These are phyloP conservation scores for Tolypocladium sp. DNA, from an alignment of 2,329 filamentous ascomycete species.

Conservation along the genomic window DNA sequence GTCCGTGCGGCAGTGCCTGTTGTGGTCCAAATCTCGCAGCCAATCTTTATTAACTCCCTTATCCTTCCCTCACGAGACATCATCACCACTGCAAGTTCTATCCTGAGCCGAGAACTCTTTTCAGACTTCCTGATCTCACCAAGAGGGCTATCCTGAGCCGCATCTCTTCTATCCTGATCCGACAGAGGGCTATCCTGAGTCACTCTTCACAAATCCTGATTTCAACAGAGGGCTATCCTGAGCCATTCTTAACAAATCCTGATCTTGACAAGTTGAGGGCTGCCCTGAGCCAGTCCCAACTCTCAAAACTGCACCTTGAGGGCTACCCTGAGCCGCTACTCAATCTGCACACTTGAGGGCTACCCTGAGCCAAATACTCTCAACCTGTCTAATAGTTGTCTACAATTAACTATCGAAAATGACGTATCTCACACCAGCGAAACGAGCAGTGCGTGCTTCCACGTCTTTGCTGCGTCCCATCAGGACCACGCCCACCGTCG, in stretches of 20 bases:
- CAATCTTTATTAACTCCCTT: background rate
- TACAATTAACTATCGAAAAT: conserved; percentile 4
- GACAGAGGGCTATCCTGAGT: conserved; percentile 2
- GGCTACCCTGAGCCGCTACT: conserved; percentile 1
- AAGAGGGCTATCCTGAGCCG: conserved; percentile 1
- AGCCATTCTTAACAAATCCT: conserved; percentile 7
- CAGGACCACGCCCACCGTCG: background rate
- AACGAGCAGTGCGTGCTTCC: conserved; percentile 7
- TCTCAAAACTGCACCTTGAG: background rate
- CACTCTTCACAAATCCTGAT: conserved; percentile 4
- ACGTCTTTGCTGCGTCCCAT: conserved; percentile 5
- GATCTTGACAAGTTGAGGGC: conserved; percentile 2
- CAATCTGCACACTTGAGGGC: background rate
- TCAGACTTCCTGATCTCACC: background rate
- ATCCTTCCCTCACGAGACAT: background rate
- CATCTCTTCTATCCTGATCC: background rate
- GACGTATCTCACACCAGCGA: conserved; percentile 6
- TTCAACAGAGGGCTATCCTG: conserved; percentile 10
- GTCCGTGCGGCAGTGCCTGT: background rate
- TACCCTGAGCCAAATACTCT: conserved; percentile 4
- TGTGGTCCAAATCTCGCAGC: background rate
- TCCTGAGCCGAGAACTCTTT: background rate
- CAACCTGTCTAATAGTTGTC: conserved; percentile 1
- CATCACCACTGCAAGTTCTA: background rate
- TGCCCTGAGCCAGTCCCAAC: conserved; percentile 5